A percentile compares a stretch with the other conserved stretches of the same genome.
Evolutionary conservation across 805 yeast genomes (phyloP).

Genomic region (Schwanniomyces polymorphus): DNA sequence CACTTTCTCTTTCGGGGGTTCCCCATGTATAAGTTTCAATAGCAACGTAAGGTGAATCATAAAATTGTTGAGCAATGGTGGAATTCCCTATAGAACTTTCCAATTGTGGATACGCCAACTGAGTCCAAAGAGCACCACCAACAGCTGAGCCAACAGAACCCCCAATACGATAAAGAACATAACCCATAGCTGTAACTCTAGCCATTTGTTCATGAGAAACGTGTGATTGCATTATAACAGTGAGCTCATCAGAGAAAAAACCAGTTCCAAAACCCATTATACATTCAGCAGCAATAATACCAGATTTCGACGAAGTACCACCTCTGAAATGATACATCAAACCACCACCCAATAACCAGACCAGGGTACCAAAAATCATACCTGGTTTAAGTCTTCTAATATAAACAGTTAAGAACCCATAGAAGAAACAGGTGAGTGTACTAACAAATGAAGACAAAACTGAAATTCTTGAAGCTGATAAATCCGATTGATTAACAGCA

Average conservation of each 20-base stretch:
- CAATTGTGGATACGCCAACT: constrained; percentile 2
- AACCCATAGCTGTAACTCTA: constrained; percentile 12
- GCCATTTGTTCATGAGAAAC: constrained; percentile 20
- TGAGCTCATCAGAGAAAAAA: constrained; percentile 17
- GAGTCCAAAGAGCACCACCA: constrained; percentile 21
- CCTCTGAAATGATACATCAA: constrained; percentile 55
- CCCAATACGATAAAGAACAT: constrained; percentile 16
- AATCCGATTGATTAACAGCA: constrained; percentile 12
- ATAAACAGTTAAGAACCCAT: constrained; percentile 13
- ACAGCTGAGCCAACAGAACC: constrained; percentile 17
- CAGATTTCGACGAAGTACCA: constrained; percentile 15
- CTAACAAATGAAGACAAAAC: constrained; percentile 14
- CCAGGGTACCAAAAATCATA: constrained; percentile 50
- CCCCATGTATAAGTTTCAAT: constrained; percentile 53
- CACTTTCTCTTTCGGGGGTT: constrained; percentile 53
- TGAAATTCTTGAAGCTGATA: constrained; percentile 15
- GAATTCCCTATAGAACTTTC: background rate
- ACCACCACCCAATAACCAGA: constrained; percentile 62
- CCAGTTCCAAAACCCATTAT: constrained; percentile 19
- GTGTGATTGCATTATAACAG: constrained; percentile 14
- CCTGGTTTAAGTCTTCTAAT: constrained; percentile 41
- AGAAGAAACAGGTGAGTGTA: constrained; percentile 12
- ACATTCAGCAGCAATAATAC: constrained; percentile 16
- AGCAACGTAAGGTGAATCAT: constrained; percentile 51
- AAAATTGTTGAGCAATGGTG: constrained; percentile 43